phyloP scores from a whole-genome alignment of 805 yeast species.

The Starmerella vitae region DNA sequence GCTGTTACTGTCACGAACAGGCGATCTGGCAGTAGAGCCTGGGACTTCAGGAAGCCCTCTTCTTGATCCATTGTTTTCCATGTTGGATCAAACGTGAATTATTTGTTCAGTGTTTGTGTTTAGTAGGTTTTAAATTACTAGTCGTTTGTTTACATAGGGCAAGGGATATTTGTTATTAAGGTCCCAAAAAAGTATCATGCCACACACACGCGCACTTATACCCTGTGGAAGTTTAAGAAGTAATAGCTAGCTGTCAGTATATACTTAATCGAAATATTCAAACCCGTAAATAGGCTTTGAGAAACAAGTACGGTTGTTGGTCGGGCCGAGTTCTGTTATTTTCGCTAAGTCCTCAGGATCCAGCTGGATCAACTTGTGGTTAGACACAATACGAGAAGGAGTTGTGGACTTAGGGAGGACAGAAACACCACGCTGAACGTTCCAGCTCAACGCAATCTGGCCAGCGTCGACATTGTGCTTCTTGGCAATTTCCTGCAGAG shows the following conservation, averaged over 20 bases:
- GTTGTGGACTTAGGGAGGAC: slow-evolving; percentile 62
- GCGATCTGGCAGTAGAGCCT: slow-evolving; percentile 14
- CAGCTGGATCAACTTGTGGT: slow-evolving; percentile 31
- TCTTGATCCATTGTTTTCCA: slow-evolving; percentile 5
- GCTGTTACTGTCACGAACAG: slow-evolving; percentile 8
- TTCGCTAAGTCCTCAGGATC: slow-evolving; percentile 32
- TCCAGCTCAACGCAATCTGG: slow-evolving; percentile 50
- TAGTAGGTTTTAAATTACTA: too few species aligned
- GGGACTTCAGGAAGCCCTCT: slow-evolving; percentile 17
- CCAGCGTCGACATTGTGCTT: slow-evolving; percentile 42
- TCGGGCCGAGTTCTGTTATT: slow-evolving; percentile 23
- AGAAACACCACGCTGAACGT: slow-evolving; percentile 46
- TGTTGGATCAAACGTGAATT: too few species aligned
- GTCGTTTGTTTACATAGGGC: too few species aligned
- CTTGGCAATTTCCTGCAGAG: slow-evolving; percentile 40
- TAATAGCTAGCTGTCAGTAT: too few species aligned
- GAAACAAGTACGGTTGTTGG: slow-evolving; percentile 9
- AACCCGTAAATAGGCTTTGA: slow-evolving; percentile 10
- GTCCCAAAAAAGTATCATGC: too few species aligned
- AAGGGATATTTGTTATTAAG: too few species aligned
- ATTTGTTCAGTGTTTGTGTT: too few species aligned
- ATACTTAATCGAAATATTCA: slow-evolving; percentile 3
- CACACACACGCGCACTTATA: too few species aligned
- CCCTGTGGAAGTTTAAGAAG: too few species aligned
- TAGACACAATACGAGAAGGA: slow-evolving; percentile 41